Evolutionary conservation across 441 rosid genomes (phyloP).

Genomic region (Corymbia calophylla): DNA sequence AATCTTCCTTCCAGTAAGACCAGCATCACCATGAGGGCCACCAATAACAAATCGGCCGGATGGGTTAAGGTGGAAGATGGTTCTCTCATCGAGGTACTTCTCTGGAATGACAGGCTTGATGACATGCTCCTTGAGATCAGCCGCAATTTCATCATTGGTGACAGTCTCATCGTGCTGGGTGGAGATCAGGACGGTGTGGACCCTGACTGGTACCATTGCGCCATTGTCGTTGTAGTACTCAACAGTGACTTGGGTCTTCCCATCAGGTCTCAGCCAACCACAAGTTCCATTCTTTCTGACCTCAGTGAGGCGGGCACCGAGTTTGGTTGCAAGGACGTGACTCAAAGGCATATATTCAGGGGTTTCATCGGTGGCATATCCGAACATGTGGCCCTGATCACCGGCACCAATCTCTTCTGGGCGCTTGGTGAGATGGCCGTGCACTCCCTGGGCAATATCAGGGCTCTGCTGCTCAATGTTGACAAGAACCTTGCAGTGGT

Average conservation of each 20-base stretch:
- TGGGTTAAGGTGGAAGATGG: constrained; percentile 79
- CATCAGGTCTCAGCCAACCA: constrained; percentile 70
- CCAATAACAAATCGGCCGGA: constrained; percentile 76
- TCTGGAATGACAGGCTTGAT: constrained; percentile 67
- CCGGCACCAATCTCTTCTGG: constrained; percentile 77
- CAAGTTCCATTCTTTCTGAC: constrained; percentile 74
- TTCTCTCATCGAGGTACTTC: constrained; percentile 74
- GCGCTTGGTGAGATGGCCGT: constrained; percentile 72
- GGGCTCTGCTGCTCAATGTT: constrained; percentile 82
- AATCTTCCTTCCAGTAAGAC: constrained; percentile 75
- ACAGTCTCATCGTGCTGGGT: constrained; percentile 85
- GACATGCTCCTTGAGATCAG: constrained; percentile 73
- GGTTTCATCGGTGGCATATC: constrained; percentile 72
- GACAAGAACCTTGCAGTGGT: constrained; percentile 74
- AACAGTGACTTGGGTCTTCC: constrained; percentile 76
- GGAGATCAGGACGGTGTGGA: constrained; percentile 71
- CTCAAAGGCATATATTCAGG: constrained; percentile 64
- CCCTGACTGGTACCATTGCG: constrained; percentile 68
- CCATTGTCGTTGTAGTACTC: constrained; percentile 65
- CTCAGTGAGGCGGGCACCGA: constrained; percentile 64
- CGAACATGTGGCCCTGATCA: constrained; percentile 81
- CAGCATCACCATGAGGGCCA: constrained; percentile 77
- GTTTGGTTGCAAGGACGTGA: constrained; percentile 76
- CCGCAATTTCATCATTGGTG: constrained; percentile 64
- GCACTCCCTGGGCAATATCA: constrained; percentile 80